phyloP scores from a whole-genome alignment of 2,329 filamentous ascomycete genomes.

The Paecilomyces sp. region DNA sequence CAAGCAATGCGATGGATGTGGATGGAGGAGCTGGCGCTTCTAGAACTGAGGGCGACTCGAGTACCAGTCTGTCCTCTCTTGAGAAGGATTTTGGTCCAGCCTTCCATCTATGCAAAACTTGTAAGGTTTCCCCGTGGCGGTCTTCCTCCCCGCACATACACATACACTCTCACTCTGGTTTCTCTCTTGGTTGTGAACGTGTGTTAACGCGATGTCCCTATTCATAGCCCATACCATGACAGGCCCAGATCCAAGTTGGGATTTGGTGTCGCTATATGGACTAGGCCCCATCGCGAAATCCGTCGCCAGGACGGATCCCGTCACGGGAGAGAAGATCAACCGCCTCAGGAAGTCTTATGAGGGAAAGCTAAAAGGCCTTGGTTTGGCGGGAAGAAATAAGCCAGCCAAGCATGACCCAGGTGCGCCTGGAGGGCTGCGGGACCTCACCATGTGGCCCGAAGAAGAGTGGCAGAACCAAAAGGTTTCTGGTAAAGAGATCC shows the following conservation, averaged over 20 bases:
- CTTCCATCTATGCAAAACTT: constrained; percentile 43
- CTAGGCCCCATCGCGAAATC: constrained; percentile 50
- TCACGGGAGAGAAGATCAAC: constrained; percentile 59
- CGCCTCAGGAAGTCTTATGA: constrained; percentile 52
- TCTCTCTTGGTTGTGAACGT: constrained; percentile 21
- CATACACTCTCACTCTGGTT: constrained; percentile 13
- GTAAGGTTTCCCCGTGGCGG: constrained; percentile 41
- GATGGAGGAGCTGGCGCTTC: constrained; percentile 20
- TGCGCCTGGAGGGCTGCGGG: constrained; percentile 29
- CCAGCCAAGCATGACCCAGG: constrained; percentile 37
- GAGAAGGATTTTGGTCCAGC: constrained; percentile 40
- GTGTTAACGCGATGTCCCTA: constrained; percentile 36
- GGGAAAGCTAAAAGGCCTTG: constrained; percentile 42
- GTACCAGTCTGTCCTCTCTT: constrained; percentile 22
- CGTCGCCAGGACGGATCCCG: constrained; percentile 53
- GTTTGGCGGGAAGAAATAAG: constrained; percentile 42
- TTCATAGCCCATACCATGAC: constrained; percentile 41
- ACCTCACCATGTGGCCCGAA: constrained; percentile 41
- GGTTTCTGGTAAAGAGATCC: constrained; percentile 39
- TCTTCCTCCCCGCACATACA: constrained; percentile 21
- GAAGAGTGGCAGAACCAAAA: constrained; percentile 47
- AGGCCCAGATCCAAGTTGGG: constrained; percentile 50
- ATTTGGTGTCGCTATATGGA: constrained; percentile 54
- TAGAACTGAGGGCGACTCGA: too few relatives aligned
- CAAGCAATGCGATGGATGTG: constrained; percentile 28